phyloP scores from a whole-genome alignment of 371 early-diverging fungal genomes.

The Mycotypha africana region DNA sequence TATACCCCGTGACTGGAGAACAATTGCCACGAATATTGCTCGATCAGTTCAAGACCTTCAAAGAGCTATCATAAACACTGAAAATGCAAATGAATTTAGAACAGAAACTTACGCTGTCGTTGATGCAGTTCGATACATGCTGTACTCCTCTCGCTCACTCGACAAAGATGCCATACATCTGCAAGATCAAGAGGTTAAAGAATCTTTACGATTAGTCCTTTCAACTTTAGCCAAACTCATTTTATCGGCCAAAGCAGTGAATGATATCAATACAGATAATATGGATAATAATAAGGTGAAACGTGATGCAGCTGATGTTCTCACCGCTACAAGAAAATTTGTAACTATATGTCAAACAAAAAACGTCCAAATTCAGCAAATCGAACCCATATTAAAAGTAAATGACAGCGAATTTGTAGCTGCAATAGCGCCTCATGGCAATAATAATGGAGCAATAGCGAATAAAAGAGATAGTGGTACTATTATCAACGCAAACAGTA shows the following conservation, averaged over 20 bases:
- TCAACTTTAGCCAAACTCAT: conserved; percentile 76
- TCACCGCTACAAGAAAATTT: conserved; percentile 74
- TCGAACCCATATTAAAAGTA: conserved; percentile 5
- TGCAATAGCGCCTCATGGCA: too few relatives aligned
- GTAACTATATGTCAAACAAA: conserved; percentile 34
- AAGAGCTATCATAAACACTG: conserved; percentile 47
- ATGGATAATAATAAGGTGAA: conserved; percentile 22
- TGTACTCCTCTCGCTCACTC: conserved; percentile 74
- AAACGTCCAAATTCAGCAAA: conserved; percentile 23
- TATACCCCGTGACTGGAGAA: conserved; percentile 26
- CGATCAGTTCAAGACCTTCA: conserved; percentile 62
- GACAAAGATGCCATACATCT: conserved; percentile 61
- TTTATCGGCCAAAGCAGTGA: conserved; percentile 47
- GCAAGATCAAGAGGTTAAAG: conserved; percentile 58
- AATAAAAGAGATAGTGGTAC: conserved; percentile 8
- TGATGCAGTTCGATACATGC: conserved; percentile 80
- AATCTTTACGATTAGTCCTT: conserved; percentile 68
- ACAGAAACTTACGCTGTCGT: conserved; percentile 50
- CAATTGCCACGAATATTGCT: conserved; percentile 51
- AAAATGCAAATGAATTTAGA: conserved; percentile 1
- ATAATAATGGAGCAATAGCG: too few relatives aligned
- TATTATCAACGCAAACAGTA: background rate
- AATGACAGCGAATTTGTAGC: background rate
- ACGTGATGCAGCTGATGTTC: conserved; percentile 55
- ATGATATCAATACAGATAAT: conserved; percentile 2